Conservation (phyloP, 306 rosid species). For the Phaseolus lunatus region DNA sequence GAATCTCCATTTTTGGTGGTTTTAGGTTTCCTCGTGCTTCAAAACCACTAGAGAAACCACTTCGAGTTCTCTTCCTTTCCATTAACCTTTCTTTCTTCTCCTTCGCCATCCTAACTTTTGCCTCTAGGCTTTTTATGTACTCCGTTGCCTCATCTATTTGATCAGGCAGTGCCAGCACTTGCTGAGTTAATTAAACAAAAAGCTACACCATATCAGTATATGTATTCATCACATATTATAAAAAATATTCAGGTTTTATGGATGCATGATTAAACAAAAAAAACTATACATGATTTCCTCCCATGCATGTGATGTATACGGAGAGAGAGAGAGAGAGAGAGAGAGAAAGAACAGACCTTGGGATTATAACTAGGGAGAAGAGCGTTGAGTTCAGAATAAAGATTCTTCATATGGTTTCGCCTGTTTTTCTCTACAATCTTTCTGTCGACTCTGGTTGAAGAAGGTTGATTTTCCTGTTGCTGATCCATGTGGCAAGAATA, state of each 20-base stretch:
- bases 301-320: neutral
- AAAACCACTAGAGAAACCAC: conserved; percentile 6
- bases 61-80: conserved; percentile 3
- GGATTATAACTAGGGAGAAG: conserved; percentile 67
- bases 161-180: conserved; percentile 52
- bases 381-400: conserved; percentile 70
- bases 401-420: conserved; percentile 81
- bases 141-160: conserved; percentile 66
- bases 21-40: conserved; percentile 34
- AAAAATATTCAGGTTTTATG: neutral
- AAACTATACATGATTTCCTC: too few species aligned
- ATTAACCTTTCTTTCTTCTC: conserved; percentile 55
- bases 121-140: conserved; percentile 62
- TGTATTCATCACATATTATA: neutral
- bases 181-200: conserved; percentile 44
- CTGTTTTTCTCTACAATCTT: conserved; percentile 79
- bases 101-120: conserved; percentile 45
- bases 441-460: conserved; percentile 65
- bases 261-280: neutral
- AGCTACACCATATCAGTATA: neutral
- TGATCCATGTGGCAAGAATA: neutral
- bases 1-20: conserved; percentile 58
- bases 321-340: conserved; percentile 47
- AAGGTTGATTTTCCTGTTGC: conserved; percentile 37
- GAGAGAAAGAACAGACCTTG: conserved; percentile 54